phyloP scores from a whole-genome alignment of 1,284 basidiomycete genomes.

The Heterobasidion occidentale region DNA sequence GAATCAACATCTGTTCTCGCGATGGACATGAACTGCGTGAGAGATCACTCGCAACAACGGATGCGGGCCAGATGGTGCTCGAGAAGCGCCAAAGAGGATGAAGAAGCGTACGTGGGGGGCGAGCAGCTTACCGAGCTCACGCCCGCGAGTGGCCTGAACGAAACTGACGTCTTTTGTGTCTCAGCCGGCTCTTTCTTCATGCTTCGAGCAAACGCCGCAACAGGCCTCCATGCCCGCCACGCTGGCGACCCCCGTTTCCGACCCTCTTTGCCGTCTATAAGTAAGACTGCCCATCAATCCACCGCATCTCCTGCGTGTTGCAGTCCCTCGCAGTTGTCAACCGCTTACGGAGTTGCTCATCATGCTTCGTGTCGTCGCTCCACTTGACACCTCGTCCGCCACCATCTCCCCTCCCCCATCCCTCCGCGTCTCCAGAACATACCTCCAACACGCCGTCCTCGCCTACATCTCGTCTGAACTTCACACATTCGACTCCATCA shows the following conservation, averaged over 20 bases:
- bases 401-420: not conserved
- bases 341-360: not conserved
- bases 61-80: not conserved
- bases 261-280: not conserved
- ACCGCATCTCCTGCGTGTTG: not conserved
- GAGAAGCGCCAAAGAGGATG: not conserved
- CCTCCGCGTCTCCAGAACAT: constrained; percentile 25
- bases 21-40: not conserved
- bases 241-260: not conserved
- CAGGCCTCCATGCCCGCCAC: not conserved
- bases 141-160: not conserved
- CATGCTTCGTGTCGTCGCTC: not conserved
- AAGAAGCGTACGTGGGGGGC: not conserved
- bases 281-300: too few relatives aligned
- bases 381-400: not conserved
- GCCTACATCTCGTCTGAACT: constrained; percentile 37
- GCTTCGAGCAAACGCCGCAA: not conserved
- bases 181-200: not conserved
- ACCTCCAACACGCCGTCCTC: constrained; percentile 40
- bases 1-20: not conserved
- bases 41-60: not conserved
- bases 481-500: constrained; percentile 30
- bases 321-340: not conserved
- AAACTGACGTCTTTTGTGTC: not conserved
- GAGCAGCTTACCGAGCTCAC: not conserved